Conservation (phyloP, 306 rosid species). For the Citrullus colocynthis region DNA sequence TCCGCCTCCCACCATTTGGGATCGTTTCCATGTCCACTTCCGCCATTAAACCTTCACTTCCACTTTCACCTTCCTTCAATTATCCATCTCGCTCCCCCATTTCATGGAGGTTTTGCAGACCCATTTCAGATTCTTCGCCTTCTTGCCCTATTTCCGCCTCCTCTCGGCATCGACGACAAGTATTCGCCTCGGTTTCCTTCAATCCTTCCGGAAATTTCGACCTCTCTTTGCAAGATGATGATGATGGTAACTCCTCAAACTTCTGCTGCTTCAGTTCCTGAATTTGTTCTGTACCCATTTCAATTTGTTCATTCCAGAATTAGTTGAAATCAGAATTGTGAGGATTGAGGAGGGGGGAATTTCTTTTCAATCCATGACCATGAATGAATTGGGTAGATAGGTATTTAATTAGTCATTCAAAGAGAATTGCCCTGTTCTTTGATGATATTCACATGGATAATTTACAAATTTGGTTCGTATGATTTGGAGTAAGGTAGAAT, state of each 20-base stretch:
- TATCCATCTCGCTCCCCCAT: constrained; percentile 14
- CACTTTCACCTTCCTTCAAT: constrained; percentile 36
- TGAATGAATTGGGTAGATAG: neutral
- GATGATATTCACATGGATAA: neutral
- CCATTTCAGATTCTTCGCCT: constrained; percentile 18
- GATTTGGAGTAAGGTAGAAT: too few species aligned
- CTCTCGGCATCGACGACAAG: constrained; percentile 20
- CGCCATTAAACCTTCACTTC: constrained; percentile 36
- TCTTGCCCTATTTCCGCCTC: constrained; percentile 9
- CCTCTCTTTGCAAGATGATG: constrained; percentile 50
- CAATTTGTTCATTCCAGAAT: neutral
- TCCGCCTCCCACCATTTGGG: neutral
- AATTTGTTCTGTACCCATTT: neutral
- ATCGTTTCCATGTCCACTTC: constrained; percentile 26
- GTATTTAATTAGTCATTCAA: neutral
- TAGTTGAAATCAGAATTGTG: neutral
- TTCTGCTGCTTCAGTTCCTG: neutral
- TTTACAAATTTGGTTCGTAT: too few species aligned
- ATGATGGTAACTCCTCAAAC: constrained; percentile 28
- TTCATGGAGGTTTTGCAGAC: constrained; percentile 26
- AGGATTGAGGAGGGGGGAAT: neutral
- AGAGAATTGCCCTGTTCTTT: neutral
- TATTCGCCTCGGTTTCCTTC: constrained; percentile 64
- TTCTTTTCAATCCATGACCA: neutral
- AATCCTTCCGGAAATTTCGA: constrained; percentile 83